Conservation (phyloP, 2,329 filamentous ascomycete species). For the Alternaria arbusti region DNA sequence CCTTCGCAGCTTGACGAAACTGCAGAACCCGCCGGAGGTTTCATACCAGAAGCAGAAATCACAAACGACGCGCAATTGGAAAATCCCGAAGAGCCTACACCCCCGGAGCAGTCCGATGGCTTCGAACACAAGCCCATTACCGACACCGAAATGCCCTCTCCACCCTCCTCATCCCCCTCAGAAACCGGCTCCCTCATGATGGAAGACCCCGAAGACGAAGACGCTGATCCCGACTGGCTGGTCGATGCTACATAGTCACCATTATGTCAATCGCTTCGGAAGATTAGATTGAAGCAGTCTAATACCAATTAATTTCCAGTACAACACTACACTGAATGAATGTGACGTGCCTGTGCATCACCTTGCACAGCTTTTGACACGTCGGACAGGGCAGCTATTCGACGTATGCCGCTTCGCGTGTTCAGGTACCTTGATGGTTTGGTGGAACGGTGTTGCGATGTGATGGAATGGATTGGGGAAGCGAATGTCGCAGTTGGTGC, state of each 20-base stretch:
- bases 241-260: constrained; percentile 27
- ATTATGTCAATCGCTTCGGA: neutral
- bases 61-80: neutral
- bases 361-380: neutral
- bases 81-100: neutral
- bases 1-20: constrained; percentile 48
- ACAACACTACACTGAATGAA: neutral
- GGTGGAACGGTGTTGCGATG: neutral
- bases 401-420: neutral
- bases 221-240: constrained; percentile 70
- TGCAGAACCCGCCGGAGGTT: constrained; percentile 15
- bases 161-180: constrained; percentile 27
- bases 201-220: constrained; percentile 69
- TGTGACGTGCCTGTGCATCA: neutral
- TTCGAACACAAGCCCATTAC: neutral
- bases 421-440: constrained; percentile 7
- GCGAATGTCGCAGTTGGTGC: neutral
- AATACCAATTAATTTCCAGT: neutral
- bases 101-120: neutral
- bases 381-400: neutral
- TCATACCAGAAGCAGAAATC: constrained; percentile 13
- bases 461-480: neutral
- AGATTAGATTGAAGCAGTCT: neutral
- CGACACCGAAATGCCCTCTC: constrained; percentile 3
- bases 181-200: constrained; percentile 61